Conservation (phyloP, 495 filamentous ascomycete species). For the Podospora bellae-mahoneyi region DNA sequence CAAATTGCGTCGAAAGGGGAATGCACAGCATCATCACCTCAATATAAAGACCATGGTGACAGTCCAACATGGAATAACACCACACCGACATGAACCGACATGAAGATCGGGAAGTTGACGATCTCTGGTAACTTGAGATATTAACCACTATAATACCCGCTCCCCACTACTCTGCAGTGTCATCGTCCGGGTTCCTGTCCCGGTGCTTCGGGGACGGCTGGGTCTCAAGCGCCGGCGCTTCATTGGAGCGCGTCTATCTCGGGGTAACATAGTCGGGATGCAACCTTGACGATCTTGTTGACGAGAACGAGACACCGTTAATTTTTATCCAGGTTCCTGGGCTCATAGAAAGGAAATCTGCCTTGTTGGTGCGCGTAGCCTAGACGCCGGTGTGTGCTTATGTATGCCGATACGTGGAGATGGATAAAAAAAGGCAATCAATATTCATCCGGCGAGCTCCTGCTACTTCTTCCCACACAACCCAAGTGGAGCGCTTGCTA, state of each 20-base stretch:
- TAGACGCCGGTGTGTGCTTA: background rate
- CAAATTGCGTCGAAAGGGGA: background rate
- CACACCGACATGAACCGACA: background rate
- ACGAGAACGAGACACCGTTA: background rate
- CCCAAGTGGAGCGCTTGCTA: background rate
- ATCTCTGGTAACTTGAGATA: background rate
- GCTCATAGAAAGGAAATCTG: background rate
- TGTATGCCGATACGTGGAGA: background rate
- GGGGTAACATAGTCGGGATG: background rate
- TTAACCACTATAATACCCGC: background rate
- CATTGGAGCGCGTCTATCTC: background rate
- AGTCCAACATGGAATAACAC: background rate
- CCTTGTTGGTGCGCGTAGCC: background rate
- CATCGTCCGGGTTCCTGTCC: background rate
- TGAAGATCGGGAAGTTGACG: background rate
- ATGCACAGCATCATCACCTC: background rate
- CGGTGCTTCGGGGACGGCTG: background rate
- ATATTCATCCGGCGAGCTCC: background rate
- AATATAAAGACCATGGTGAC: background rate
- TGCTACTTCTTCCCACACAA: background rate
- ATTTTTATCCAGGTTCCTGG: background rate
- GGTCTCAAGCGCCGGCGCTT: background rate
- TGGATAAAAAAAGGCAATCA: background rate
- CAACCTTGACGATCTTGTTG: background rate
- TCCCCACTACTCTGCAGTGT: background rate